Percentiles rank a stretch among this genome's conserved stretches.
These are phyloP conservation scores for Combretum micranthum DNA, from an alignment of 345 rosid species.

Conservation along the genomic window DNA sequence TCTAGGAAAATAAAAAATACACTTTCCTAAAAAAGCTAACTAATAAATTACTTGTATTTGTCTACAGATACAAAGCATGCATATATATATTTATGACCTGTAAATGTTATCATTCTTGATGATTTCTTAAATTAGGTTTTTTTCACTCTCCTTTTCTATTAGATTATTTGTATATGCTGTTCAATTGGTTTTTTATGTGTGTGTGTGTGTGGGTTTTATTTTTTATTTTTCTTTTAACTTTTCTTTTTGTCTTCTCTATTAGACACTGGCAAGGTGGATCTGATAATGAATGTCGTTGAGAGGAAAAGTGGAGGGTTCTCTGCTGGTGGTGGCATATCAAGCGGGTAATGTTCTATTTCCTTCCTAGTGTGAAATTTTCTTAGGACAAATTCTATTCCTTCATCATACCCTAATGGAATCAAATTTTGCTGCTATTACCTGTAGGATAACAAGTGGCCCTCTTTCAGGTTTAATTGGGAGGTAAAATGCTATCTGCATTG, in stretches of 20 bases:
- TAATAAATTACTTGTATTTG: too few relatives aligned
- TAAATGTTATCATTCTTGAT: too few relatives aligned
- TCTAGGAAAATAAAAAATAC: too few relatives aligned
- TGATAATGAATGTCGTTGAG: conserved; percentile 90
- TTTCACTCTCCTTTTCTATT: too few relatives aligned
- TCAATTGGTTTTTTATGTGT: too few relatives aligned
- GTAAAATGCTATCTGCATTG: conserved; percentile 30
- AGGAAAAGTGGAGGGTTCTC: conserved; percentile 95
- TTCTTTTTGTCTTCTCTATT: conserved; percentile 1
- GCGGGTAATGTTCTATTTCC: conserved; percentile 46
- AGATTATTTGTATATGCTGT: too few relatives aligned
- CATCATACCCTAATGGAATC: background rate
- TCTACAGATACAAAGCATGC: too few relatives aligned
- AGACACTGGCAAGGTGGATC: conserved; percentile 87
- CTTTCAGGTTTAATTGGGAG: conserved; percentile 88
- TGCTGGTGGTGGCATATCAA: conserved; percentile 94
- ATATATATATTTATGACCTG: too few relatives aligned
- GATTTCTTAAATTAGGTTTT: too few relatives aligned
- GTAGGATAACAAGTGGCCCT: conserved; percentile 93
- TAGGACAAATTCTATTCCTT: background rate
- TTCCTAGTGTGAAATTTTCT: background rate
- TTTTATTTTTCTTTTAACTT: background rate
- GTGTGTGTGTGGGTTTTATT: too few relatives aligned
- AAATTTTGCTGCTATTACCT: conserved; percentile 14
- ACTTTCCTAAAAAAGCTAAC: too few relatives aligned